A percentile compares a stretch with the other conserved stretches of the same genome.
Evolutionary conservation across 1,284 basidiomycete genomes (phyloP).

Genomic region (Pterula multifida): DNA sequence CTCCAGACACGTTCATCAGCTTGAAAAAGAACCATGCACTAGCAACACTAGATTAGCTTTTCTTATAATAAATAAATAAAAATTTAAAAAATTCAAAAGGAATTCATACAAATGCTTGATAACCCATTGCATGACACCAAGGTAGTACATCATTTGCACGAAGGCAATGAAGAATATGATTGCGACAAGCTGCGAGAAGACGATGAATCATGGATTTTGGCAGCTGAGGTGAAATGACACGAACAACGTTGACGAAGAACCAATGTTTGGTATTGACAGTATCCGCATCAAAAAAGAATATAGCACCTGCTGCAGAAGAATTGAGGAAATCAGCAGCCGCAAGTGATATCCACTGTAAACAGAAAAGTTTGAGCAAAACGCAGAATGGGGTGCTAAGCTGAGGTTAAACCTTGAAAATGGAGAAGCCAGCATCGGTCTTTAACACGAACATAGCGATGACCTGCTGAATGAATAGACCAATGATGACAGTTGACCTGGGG

Average conservation of each 20-base stretch:
- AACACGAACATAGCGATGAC: conserved; percentile 78
- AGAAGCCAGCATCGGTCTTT: conserved; percentile 69
- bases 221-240: conserved; percentile 14
- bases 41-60: conserved; percentile 7
- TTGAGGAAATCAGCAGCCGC: conserved; percentile 64
- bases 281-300: conserved; percentile 68
- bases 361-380: neutral
- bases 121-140: conserved; percentile 85
- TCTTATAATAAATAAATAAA: neutral
- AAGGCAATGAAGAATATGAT: conserved; percentile 86
- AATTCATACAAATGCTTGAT: conserved; percentile 60
- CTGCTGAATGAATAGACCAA: conserved; percentile 79
- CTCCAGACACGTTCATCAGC: conserved; percentile 76
- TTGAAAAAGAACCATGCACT: conserved; percentile 92
- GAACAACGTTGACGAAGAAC: conserved; percentile 68
- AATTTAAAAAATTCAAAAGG: neutral
- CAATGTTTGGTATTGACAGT: conserved; percentile 61
- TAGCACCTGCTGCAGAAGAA: conserved; percentile 51
- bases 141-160: conserved; percentile 79
- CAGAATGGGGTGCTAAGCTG: neutral
- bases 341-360: conserved; percentile 49
- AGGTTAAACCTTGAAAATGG: conserved; percentile 43
- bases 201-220: neutral
- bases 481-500: conserved; percentile 68
- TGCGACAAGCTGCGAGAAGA: conserved; percentile 38